These are phyloP conservation scores for Lodderomyces orthopsilosis DNA, from an alignment of 1,139 yeast genomes.

Conservation along the genomic window DNA sequence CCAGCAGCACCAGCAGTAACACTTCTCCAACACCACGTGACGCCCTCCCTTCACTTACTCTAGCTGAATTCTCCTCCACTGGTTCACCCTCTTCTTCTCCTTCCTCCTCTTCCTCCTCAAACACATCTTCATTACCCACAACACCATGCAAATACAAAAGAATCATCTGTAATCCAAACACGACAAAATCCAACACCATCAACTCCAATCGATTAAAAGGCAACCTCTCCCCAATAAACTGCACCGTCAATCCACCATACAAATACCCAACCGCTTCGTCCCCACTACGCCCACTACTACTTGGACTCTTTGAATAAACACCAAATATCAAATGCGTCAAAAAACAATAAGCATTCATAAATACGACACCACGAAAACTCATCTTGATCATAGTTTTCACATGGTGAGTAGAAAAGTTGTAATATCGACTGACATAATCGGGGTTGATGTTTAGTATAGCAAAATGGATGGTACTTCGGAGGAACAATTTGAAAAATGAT, in stretches of 20 bases:
- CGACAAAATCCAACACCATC: constrained; percentile 25
- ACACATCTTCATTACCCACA: constrained; percentile 9
- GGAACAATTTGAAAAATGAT: constrained; percentile 26
- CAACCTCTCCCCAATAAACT: constrained; percentile 41
- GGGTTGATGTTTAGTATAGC: constrained; percentile 28
- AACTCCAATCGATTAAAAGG: constrained; percentile 28
- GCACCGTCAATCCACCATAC: constrained; percentile 37
- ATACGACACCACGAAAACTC: constrained; percentile 24
- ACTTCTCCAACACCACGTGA: neutral
- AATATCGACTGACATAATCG: neutral
- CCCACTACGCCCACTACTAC: constrained; percentile 3
- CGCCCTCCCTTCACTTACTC: neutral
- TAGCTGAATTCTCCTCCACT: constrained; percentile 2
- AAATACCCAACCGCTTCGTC: constrained; percentile 18
- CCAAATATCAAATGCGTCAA: constrained; percentile 32
- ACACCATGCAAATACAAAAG: constrained; percentile 34
- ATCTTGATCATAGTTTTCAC: constrained; percentile 28
- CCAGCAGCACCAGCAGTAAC: neutral
- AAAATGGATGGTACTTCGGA: constrained; percentile 30
- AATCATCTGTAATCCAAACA: constrained; percentile 28
- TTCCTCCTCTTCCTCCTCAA: constrained; percentile 6
- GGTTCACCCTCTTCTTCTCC: neutral
- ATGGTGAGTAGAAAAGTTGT: constrained; percentile 23
- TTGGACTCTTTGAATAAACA: constrained; percentile 16
- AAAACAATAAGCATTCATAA: constrained; percentile 25